Base-by-base conservation (phyloP, 1,284 basidiomycete species). In the Mixia osmundae region DNA sequence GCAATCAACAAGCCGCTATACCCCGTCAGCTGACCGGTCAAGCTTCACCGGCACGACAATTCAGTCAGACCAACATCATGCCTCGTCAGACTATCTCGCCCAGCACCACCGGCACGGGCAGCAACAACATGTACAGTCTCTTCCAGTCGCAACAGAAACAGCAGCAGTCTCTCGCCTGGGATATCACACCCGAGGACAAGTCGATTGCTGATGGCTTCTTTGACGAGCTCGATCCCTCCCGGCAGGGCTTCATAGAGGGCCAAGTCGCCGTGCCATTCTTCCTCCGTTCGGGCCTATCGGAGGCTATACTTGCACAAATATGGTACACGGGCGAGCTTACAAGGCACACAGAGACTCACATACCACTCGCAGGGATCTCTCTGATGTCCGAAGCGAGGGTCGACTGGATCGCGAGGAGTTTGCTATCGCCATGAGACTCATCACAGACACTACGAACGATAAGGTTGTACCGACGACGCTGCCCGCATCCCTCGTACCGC, bases 201-300 rank as follows among this genome's bases (percentile, higher is more conserved):
- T 65, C 71, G 0, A 67, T 63, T 25, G 64, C 76, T 3, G 87
- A 97, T 54, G 61, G 61, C 11, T 76, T 76, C 59, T 99, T 95
- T 51, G 71, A 78, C 39, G 65, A 64, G 21, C 66, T 97, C 24
- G 91, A 97, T 55, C 58, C 66, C 11, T 64, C 69, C 43, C 71
- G 68, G 46, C 67, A 62, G 42, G 87, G 85, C 1, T 76, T 66
- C 47, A 77, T 97, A 23, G 83, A 89, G 50, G 87, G 85, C 8
- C 80, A 89, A 44, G 70, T 79, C 16, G 91, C 85, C 3, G 91
- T 95, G 1, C 82, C 82, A 4, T 97, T 97, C 58, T 79, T 99
- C 73, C 59, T 91, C 44, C 75, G 87, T 56, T 89, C 83, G 35
- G 76, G 82, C 41, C 61, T 99, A 27, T 67, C 75, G 4, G 79